Conservation (phyloP, 2,329 filamentous ascomycete species). For the Fusarium oligoseptatum region DNA sequence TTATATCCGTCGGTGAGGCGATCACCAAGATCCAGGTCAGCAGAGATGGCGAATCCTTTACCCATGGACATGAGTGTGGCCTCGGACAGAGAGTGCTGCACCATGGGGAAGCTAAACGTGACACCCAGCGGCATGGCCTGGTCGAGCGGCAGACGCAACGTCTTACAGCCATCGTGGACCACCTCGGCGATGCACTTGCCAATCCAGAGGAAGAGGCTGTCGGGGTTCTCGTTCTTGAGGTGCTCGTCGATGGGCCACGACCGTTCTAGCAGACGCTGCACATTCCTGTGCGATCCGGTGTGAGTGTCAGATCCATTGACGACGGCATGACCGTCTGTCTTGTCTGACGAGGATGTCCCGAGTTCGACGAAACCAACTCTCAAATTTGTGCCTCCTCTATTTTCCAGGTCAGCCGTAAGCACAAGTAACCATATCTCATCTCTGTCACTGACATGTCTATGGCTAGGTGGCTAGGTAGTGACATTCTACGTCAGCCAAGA, state of each 20-base stretch:
- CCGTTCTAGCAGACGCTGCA: slow-evolving; percentile 74
- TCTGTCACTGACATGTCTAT: slow-evolving; percentile 72
- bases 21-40: slow-evolving; percentile 71
- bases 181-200: slow-evolving; percentile 82
- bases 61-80: slow-evolving; percentile 78
- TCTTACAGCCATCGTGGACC: slow-evolving; percentile 68
- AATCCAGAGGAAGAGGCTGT: slow-evolving; percentile 85
- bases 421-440: neutral
- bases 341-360: slow-evolving; percentile 46
- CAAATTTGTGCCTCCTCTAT: slow-evolving; percentile 77
- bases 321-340: slow-evolving; percentile 15
- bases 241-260: slow-evolving; percentile 81
- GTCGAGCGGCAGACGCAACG: slow-evolving; percentile 57
- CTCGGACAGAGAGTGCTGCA: slow-evolving; percentile 71
- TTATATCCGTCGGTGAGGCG: slow-evolving; percentile 72
- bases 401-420: slow-evolving; percentile 53
- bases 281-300: slow-evolving; percentile 50
- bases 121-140: slow-evolving; percentile 73
- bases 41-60: slow-evolving; percentile 75
- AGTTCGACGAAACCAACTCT: slow-evolving; percentile 77
- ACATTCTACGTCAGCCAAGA: slow-evolving; percentile 24
- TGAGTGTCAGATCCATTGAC: slow-evolving; percentile 29
- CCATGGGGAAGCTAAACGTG: slow-evolving; percentile 79
- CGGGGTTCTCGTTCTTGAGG: slow-evolving; percentile 79
- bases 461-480: slow-evolving; percentile 64